These are phyloP conservation scores for Mycena sp. DNA, from an alignment of 1,284 basidiomycete species.

Conservation along the genomic window DNA sequence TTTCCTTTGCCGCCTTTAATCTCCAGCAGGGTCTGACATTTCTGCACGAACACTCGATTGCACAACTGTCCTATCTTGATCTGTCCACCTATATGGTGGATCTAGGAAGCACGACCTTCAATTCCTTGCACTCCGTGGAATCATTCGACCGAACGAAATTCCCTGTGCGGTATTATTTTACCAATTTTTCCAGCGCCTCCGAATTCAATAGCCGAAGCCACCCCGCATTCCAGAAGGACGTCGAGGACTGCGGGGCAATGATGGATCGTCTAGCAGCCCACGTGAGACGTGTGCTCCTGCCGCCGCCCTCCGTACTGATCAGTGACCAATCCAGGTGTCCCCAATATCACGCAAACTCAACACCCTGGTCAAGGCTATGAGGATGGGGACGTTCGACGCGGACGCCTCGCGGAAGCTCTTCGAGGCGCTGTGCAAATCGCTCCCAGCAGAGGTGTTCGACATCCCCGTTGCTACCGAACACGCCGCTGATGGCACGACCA, in stretches of 20 bases:
- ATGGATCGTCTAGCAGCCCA: slow-evolving; percentile 43
- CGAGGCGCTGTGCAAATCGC: slow-evolving; percentile 50
- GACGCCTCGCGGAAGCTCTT: slow-evolving; percentile 56
- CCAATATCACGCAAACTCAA: slow-evolving; percentile 48
- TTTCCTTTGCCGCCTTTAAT: background rate
- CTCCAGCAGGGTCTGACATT: slow-evolving; percentile 55
- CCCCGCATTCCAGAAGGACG: slow-evolving; percentile 45
- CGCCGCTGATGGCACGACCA: background rate
- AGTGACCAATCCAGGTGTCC: slow-evolving; percentile 46
- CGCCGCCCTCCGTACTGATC: background rate
- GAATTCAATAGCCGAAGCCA: slow-evolving; percentile 30
- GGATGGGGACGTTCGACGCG: slow-evolving; percentile 52
- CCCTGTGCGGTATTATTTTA: slow-evolving; percentile 59
- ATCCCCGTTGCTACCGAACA: slow-evolving; percentile 17
- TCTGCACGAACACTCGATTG: slow-evolving; percentile 57
- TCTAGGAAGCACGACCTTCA: slow-evolving; percentile 40
- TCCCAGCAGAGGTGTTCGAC: slow-evolving; percentile 49
- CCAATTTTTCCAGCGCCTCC: slow-evolving; percentile 49
- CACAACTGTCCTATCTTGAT: slow-evolving; percentile 44
- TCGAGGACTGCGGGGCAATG: slow-evolving; percentile 50
- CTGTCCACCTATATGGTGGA: slow-evolving; percentile 56
- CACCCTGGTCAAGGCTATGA: slow-evolving; percentile 54
- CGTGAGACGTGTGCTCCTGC: background rate
- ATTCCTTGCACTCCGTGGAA: slow-evolving; percentile 20
- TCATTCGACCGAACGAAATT: slow-evolving; percentile 51